Base-by-base conservation (phyloP, 2,329 filamentous ascomycete genomes). In the Thelonectria blattea region DNA sequence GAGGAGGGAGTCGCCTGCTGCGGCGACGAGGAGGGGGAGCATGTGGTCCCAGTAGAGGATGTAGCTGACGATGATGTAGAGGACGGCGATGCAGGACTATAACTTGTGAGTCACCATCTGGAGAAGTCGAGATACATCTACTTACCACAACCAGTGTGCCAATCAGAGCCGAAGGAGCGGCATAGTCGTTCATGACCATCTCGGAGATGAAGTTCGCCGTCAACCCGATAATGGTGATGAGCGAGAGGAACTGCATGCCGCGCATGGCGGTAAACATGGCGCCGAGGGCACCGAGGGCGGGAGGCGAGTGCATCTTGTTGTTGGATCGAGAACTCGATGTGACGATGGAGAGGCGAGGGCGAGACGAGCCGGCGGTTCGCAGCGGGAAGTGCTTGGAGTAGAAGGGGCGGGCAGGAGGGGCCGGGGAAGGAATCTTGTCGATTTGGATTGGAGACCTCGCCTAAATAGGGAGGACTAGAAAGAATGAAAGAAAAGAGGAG, bases 31-130 rank as follows among this genome's bases (percentile, higher is more conserved):
- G 63, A 93, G 88, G 5, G 92, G 90, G 12, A 93, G 88, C 65
- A 92, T 84, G 67, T 86, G 83, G 73, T 93, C 91, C 68, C 88
- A 83, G 77, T 92, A 94, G 66, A 93, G 90, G 73, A 96, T 92
- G 78, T 90, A 90, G 17, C 90, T 89, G 68, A 96, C 88, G 68
- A 85, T 84, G 65, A 89, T 86, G 82, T 97, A 97, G 61, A 97
- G 84, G 5, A 88, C 85, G 10, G 91, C 88, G 60, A 95, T 87
- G 77, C 86, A 91, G 30, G 91, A 87, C 92, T 96, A 63, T 12
- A 14, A 10, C 6, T 30, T 58, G 56, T 67, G 54, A 71, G 22
- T 24, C 22, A 30, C 4, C 8, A 7, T 30, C 59, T 42, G 62
- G 43, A 20, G 11, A 32, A 14, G 22, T n/a, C n/a, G 14, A 27